phyloP scores from a whole-genome alignment of 75 land plant species.

The Pseudotsuga menziesii region DNA sequence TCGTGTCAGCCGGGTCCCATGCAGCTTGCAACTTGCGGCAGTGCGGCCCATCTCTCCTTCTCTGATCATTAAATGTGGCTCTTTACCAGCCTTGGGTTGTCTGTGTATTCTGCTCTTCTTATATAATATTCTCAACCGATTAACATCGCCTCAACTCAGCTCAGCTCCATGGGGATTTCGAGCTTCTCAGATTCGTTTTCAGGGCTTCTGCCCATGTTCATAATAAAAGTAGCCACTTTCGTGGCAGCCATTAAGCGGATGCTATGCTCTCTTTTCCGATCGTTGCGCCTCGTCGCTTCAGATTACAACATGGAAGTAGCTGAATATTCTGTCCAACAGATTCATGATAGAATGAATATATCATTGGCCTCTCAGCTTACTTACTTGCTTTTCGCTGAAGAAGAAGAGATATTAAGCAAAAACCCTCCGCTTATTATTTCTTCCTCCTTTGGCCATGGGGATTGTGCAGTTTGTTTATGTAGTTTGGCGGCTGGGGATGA shows the following conservation, averaged over 20 bases:
- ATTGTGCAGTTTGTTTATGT: slow-evolving; percentile 57
- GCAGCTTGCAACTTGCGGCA: too few relatives aligned
- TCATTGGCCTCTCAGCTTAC: slow-evolving; percentile 12
- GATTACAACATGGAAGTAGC: background rate
- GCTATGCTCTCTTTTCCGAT: background rate
- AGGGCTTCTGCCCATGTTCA: slow-evolving; percentile 13
- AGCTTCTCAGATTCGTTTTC: slow-evolving; percentile 12
- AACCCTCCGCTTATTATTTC: too few relatives aligned
- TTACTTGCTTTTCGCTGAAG: background rate
- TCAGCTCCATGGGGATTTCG: slow-evolving; percentile 27
- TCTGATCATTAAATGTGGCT: too few relatives aligned
- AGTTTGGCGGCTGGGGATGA: slow-evolving; percentile 18
- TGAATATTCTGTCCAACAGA: background rate
- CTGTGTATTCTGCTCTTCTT: too few relatives aligned
- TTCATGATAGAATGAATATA: too few relatives aligned
- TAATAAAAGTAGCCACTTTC: slow-evolving; percentile 7
- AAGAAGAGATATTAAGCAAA: background rate
- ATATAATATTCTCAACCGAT: too few relatives aligned
- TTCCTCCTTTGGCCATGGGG: background rate
- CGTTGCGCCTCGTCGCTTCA: background rate
- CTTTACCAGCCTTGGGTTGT: too few relatives aligned
- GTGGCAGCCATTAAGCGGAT: background rate
- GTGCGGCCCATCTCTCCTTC: too few relatives aligned
- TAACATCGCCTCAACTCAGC: too few relatives aligned
- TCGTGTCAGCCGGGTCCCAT: too few relatives aligned